Percentiles rank a stretch among this genome's conserved stretches.
Conservation (phyloP, 2,329 filamentous ascomycete genomes). For the Penicillium sp. region DNA sequence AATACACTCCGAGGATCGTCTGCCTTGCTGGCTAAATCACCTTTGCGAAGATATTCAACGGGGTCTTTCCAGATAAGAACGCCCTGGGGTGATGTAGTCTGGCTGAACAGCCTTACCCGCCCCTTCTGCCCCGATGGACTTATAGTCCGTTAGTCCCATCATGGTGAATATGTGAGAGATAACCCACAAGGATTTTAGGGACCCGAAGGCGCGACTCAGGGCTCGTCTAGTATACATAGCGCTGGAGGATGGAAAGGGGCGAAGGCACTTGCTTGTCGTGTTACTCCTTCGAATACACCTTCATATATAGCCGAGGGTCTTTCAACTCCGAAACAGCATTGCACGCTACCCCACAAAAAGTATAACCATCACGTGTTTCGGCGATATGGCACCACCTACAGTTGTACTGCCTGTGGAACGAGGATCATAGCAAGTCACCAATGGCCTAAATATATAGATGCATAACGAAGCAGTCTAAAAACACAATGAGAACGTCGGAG, state of each 20-base stretch:
- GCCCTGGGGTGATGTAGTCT: neutral
- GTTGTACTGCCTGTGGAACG: neutral
- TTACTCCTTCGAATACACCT: neutral
- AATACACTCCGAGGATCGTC: neutral
- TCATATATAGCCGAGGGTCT: neutral
- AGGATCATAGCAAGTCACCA: neutral
- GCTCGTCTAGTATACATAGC: slow-evolving; percentile 14
- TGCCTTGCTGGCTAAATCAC: too few species aligned
- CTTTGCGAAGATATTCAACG: neutral
- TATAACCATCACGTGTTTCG: neutral
- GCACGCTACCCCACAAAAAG: neutral
- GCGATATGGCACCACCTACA: neutral
- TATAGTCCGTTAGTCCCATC: neutral
- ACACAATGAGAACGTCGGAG: slow-evolving; percentile 39
- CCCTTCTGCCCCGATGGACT: neutral
- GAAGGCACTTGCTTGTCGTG: neutral
- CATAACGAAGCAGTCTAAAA: slow-evolving; percentile 17
- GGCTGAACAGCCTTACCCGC: too few species aligned
- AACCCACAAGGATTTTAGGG: slow-evolving; percentile 15
- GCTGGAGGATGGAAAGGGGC: neutral
- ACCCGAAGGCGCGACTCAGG: slow-evolving; percentile 11
- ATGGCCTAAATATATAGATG: neutral
- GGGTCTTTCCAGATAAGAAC: neutral
- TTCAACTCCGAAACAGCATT: neutral
- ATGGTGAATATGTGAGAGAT: neutral